Conservation (phyloP, 495 filamentous ascomycete genomes). For the Penicillium dipodomyicola region DNA sequence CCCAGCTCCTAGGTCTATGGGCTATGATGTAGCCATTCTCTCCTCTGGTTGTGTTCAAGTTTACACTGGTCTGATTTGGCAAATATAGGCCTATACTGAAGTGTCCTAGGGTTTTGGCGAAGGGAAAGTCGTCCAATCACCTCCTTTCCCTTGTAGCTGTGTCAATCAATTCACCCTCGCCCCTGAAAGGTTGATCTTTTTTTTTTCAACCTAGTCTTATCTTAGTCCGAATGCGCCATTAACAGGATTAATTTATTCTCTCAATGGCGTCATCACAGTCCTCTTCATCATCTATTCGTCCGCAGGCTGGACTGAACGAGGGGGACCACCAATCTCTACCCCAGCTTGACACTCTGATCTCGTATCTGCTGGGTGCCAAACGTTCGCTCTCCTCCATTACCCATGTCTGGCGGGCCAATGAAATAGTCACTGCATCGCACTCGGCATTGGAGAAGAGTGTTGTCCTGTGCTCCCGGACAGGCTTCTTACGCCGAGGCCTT, state of each 20-base stretch:
- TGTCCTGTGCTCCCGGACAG: slow-evolving; percentile 70
- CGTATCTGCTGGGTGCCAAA: slow-evolving; percentile 84
- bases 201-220: not conserved
- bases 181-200: not conserved
- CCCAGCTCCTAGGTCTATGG: not conserved
- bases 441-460: slow-evolving; percentile 76
- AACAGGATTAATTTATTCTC: not conserved
- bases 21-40: not conserved
- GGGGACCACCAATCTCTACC: slow-evolving; percentile 27
- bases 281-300: slow-evolving; percentile 25
- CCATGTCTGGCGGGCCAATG: slow-evolving; percentile 82
- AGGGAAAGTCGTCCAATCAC: not conserved
- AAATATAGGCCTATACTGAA: not conserved
- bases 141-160: slow-evolving; percentile 1
- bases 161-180: not conserved
- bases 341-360: slow-evolving; percentile 69
- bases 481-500: slow-evolving; percentile 71
- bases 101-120: not conserved
- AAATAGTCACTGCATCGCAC: slow-evolving; percentile 76
- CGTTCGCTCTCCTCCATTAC: slow-evolving; percentile 82
- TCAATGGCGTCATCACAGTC: slow-evolving; percentile 39
- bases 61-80: not conserved
- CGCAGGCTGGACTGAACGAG: slow-evolving; percentile 10
- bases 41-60: not conserved
- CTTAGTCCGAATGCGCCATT: not conserved